Base-by-base conservation (phyloP, 805 yeast species). In the Starmera caribaea region DNA sequence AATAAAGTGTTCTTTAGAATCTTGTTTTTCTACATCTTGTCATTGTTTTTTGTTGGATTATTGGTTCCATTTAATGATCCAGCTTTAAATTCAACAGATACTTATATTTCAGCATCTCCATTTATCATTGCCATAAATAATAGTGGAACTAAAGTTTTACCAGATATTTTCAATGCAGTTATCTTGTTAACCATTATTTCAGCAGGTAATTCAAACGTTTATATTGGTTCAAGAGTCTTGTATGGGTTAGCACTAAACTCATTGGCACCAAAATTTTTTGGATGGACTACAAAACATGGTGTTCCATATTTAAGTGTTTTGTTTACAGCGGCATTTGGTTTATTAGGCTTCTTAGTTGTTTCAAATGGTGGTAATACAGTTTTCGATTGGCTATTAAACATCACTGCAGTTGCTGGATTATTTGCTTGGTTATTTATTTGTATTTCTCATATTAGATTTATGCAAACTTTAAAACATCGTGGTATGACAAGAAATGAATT, bases 141-240 rank as follows among this genome's bases (percentile, higher is more conserved):
- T 59, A 71, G 79, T 4, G 87, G 86, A 28, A 81, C 88, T 16
- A 64, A 65, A 43, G 70, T 79, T 3, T 62, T 82, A 43, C 85
- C 88, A 35, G 69, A 74, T 53, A 77, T 82, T 39, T 78, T 82
- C 60, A 82, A 82, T 55, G 89, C 81, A 14, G 80, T 81, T 38
- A 75, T 82, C 44, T 55, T 82, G 36, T 48, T 71, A 16, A 78
- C 89, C 14, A 73, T 81, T 41, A 69, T 80, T 37, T 81, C 89
- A n/a, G 88, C 90, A 24, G 90, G 80, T 55, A 82, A 82, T 63
- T 80, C 88, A 12, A 79, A 80, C 54, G 68, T 81, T 27, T 81
- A 81, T 59, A 75, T 79, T 47, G 81, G 86, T 33, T 80, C 88
- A 3, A 67, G 92, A 61, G 66, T 79, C 34, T 56, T 82, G 38